Evolutionary conservation across 1,284 basidiomycete genomes (phyloP), one percentile per base, ranked within the genome.

Genomic region (Neonothopanus nambi): DNA sequence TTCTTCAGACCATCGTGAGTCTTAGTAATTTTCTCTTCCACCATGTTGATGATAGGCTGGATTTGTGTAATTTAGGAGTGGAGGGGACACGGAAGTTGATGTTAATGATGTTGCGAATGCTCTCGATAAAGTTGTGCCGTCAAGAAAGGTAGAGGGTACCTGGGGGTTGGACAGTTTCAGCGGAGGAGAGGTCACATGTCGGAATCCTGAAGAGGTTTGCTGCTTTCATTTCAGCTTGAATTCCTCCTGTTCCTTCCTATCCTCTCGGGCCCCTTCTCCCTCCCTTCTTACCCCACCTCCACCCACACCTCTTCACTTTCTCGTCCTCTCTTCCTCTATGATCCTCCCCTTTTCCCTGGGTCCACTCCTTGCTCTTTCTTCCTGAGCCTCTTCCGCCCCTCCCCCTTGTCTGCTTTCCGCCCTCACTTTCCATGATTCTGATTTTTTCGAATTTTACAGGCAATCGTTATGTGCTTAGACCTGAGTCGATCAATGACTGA

Each of bases 111-210:
- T 63, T 38, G 57, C 58, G 13, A 57, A 62, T 40, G 54, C 55
- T 1, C 52, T 64, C 5, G 52, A 65, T 30, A 57, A 54, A 18
- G 47, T 62, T 21, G 63, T 62, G 30, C 50, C 46, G 3, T 26
- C 40, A 2, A 55, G 63, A 17, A 60, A 62, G 38, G 30, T 28
- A 3, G 65, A 67, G 47, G 57, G 63, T 36, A 67, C 65, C 2
- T 67, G 65, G 65, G 59, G 63, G 49, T 48, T 67, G 3, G 65
- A 67, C 39, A 55, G 53, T 18, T 67, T 61, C 40, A 62, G 57
- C 7, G 60, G 58, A 13, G 52, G 60, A 3, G 49, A 53, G 24
- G 49, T 46, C 9, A 9, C 30, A 39, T 54, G 36, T n/a, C 54
- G 62, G 12, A 54, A 59, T 23, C 62, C 62, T 4, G 61, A 60